Base-by-base conservation (phyloP, 2,329 filamentous ascomycete species). In the Geosmithia flava region DNA sequence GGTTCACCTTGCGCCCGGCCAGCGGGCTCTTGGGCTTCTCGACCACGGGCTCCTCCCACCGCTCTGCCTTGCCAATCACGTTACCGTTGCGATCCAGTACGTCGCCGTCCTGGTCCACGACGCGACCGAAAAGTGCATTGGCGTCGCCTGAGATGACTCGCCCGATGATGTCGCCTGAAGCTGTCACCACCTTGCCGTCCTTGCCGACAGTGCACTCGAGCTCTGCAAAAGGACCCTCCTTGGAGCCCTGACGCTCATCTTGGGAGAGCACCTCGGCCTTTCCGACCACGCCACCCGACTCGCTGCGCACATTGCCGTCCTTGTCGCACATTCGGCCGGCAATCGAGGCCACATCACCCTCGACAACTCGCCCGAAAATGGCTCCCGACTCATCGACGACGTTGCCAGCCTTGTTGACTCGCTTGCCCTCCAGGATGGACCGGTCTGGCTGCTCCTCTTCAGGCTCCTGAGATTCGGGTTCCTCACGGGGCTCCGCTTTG, bases 91-190 rank as follows among this genome's bases (percentile, higher is more conserved):
- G 81, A 69, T 93, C 87, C 49, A 85, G 72, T 30, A 94, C 80
- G 49, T 93, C 87, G 39, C 87, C 87, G 53, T 94, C 87, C 52
- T 87, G 82, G 49, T 93, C 87, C 17, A 93, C 87, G 8, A 71
- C 58, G 44, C 86, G 83, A 16, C 87, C 87, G 39, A 82, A 78
- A 1, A 94, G 74, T 47, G 72, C 69, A 72, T 87, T 88, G 37
- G 75, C 62, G 48, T 94, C 84, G 2, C 87, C 87, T 44, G 80
- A 77, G 3, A 76, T 70, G 40, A 91, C 74, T 42, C 82, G 72
- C 20, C 87, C 87, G 45, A 93, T 85, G 20, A 85, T 72, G 52
- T 85, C 80, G 37, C 84, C 86, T 46, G 76, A 70, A 0, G 74
- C 68, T 8, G 83, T 83, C 42, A 83, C 74, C 41, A 87, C 71